Percentiles rank a stretch among this genome's conserved stretches.
phyloP scores from a whole-genome alignment of 2,329 filamentous ascomycete genomes.

The Sarocladium oryzae region DNA sequence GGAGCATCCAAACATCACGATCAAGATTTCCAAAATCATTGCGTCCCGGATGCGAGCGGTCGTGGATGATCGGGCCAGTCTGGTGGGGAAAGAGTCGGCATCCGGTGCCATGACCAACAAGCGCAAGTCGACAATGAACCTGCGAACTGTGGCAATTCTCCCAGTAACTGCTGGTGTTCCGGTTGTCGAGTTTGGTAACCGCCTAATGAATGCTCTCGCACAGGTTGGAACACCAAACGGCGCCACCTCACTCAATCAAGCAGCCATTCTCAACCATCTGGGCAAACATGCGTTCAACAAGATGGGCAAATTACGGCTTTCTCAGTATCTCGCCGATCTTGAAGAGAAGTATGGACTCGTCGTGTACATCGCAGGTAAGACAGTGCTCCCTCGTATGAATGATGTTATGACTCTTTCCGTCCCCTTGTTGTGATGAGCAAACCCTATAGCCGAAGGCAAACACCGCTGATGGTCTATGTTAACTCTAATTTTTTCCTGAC shows the following conservation, averaged over 20 bases:
- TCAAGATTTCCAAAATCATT: constrained; percentile 98
- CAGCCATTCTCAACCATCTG: constrained; percentile 87
- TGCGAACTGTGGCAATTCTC: constrained; percentile 86
- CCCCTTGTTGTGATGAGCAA: constrained; percentile 43
- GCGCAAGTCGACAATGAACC: constrained; percentile 80
- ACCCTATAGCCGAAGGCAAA: constrained; percentile 40
- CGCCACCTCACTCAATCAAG: constrained; percentile 86
- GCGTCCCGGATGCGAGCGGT: constrained; percentile 88
- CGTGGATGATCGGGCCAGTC: constrained; percentile 71
- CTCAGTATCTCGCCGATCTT: constrained; percentile 91
- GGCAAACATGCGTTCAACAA: constrained; percentile 94
- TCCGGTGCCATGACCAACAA: constrained; percentile 46
- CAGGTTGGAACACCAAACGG: constrained; percentile 88
- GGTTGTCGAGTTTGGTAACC: constrained; percentile 89
- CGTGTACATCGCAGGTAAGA: constrained; percentile 77
- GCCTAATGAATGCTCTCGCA: constrained; percentile 76
- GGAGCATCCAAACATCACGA: constrained; percentile 95
- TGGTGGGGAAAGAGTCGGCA: constrained; percentile 57
- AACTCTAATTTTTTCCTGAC: constrained; percentile 67
- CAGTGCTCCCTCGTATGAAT: not conserved
- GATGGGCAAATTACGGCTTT: constrained; percentile 93
- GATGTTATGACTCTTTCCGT: constrained; percentile 1
- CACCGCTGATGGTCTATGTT: constrained; percentile 48
- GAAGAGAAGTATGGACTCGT: constrained; percentile 97
- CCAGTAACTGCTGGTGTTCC: constrained; percentile 89